These are phyloP conservation scores for Cladochytrium tenue DNA, from an alignment of 371 early-diverging fungal genomes.

Conservation along the genomic window DNA sequence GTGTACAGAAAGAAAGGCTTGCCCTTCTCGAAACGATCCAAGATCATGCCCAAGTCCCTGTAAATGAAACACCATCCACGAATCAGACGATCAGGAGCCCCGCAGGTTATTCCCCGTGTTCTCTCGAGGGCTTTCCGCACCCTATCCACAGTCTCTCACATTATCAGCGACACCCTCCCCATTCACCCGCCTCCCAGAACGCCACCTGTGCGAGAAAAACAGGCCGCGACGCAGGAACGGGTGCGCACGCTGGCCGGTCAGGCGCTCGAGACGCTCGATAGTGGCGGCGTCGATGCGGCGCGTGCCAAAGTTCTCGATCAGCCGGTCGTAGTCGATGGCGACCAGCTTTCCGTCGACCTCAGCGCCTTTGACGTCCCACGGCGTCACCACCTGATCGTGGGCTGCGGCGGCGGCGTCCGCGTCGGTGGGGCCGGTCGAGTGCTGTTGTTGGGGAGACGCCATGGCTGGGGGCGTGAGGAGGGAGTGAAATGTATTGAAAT, in stretches of 20 bases:
- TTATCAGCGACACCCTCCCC: no score
- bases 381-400: constrained; percentile 78
- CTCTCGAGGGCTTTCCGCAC: no score
- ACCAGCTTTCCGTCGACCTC: constrained; percentile 78
- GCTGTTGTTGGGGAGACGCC: no score
- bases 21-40: constrained; percentile 90
- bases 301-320: constrained; percentile 95
- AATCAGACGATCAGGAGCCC: no score
- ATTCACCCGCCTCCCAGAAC: neutral
- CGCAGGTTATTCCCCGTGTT: no score
- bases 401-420: neutral
- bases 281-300: constrained; percentile 75
- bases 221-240: constrained; percentile 88
- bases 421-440: no score
- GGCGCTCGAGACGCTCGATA: constrained; percentile 77
- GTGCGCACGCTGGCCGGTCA: constrained; percentile 87
- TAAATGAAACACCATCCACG: no score
- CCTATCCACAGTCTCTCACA: no score
- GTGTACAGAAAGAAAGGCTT: constrained; percentile 99
- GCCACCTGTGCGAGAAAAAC: constrained; percentile 97
- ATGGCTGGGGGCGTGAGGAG: no score
- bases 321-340: constrained; percentile 94
- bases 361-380: constrained; percentile 97
- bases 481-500: no score
- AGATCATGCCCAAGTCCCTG: constrained; percentile 87